These are phyloP conservation scores for Vairimorpha apis DNA, from an alignment of 371 early-diverging fungal genomes.

Conservation along the genomic window DNA sequence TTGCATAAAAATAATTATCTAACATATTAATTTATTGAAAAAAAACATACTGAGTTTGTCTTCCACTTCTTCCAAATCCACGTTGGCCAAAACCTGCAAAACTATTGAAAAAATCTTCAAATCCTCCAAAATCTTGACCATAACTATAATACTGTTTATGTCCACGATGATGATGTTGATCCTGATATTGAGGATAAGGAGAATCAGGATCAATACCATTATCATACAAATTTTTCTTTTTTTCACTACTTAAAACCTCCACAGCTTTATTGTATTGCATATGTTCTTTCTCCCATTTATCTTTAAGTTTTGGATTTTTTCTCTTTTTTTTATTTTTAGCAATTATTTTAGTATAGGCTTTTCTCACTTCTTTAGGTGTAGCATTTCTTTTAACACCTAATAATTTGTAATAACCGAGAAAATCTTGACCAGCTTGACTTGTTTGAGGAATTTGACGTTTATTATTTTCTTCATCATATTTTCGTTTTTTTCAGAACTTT, in stretches of 20 bases:
- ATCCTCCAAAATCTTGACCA: neutral
- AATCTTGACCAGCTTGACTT: slow-evolving; percentile 41
- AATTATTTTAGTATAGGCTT: slow-evolving; percentile 44
- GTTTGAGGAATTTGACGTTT: slow-evolving; percentile 19
- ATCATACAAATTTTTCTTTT: slow-evolving; percentile 58
- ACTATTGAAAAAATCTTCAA: neutral
- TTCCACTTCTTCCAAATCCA: neutral
- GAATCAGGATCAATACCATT: slow-evolving; percentile 56
- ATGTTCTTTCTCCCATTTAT: slow-evolving; percentile 23
- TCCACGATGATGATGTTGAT: neutral
- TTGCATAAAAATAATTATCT: too few species aligned
- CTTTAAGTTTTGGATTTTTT: slow-evolving; percentile 20
- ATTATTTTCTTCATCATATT: slow-evolving; percentile 24
- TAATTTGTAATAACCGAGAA: slow-evolving; percentile 58
- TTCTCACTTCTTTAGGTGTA: slow-evolving; percentile 32
- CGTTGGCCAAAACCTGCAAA: neutral
- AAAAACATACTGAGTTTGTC: slow-evolving; percentile 5
- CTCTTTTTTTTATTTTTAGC: slow-evolving; percentile 12
- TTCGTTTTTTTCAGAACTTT: slow-evolving; percentile 22
- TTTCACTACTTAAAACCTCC: slow-evolving; percentile 42
- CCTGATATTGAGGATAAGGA: slow-evolving; percentile 3
- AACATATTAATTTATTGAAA: neutral
- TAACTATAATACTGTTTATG: neutral
- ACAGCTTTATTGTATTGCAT: slow-evolving; percentile 53
- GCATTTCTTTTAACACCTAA: slow-evolving; percentile 33